Evolutionary conservation across 768 basidiomycete genomes (phyloP), one percentile per base, ranked within the genome.

Genomic region (Leccinum pellstonianum): DNA sequence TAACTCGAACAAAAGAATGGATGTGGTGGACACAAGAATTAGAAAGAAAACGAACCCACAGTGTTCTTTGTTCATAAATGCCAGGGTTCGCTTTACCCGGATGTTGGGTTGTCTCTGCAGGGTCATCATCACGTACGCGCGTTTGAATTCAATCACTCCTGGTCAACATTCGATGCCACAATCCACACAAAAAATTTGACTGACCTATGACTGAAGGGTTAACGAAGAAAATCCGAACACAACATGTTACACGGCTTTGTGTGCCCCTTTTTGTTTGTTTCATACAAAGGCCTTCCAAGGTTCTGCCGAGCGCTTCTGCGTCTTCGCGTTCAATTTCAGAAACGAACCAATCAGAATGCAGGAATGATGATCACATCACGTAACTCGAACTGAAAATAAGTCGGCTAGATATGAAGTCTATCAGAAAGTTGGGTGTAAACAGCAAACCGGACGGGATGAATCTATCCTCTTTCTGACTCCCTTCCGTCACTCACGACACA

Each of bases 361-460:
- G 5, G 47, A 59, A 63, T 23, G 33, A 63, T 56, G 57, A 51
- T 61, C 62, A 58, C 50, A 58, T 70, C 54, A 70, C 68, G 68
- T 71, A 73, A 69, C 33, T 49, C 10, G 12, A 55, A 62, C 60
- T 61, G 56, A 68, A 67, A 68, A 63, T 61, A 37, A 60, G 51
- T 63, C 70, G 66, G 64, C 69, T 71, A 68, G 68, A 73, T 72
- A 60, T 61, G 37, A 49, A 35, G 50, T 19, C 55, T 58, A 62
- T 69, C 56, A 61, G 59, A 57, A 35, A 5, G 0, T 59, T 59
- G 55, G 17, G 55, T 62, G 57, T 62, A 54, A 62, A 64, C 54
- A 23, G 19, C 10, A 43, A 59, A 55, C 51, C 47, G 59, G 53
- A 54, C 52, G 43, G 55, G 63, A 64, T 43, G 48, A 66, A 52